phyloP scores from a whole-genome alignment of 495 filamentous ascomycete genomes.

The Aspergillus steynii region DNA sequence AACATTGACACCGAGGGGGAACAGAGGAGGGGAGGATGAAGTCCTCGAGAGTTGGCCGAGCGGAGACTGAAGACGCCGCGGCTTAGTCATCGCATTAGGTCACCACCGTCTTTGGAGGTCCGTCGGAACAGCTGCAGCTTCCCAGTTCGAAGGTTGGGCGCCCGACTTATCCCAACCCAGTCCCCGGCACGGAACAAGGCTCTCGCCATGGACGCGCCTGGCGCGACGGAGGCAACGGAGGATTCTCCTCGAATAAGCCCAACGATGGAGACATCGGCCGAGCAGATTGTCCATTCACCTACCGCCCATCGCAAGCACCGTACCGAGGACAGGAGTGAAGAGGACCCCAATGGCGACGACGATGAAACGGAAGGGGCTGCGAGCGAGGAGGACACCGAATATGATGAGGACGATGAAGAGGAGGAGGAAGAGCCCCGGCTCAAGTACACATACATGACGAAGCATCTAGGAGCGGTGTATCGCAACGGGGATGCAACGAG shows the following conservation, averaged over 20 bases:
- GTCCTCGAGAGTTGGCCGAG: neutral
- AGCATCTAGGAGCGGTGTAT: constrained; percentile 76
- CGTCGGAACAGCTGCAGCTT: neutral
- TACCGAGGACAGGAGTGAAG: constrained; percentile 19
- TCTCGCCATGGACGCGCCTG: constrained; percentile 48
- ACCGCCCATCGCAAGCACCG: constrained; percentile 18
- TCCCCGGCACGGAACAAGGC: constrained; percentile 30
- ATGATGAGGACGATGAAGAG: constrained; percentile 75
- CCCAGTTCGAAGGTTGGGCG: neutral
- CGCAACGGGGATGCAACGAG: constrained; percentile 94
- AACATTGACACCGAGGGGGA: constrained; percentile 31
- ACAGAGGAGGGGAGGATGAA: constrained; percentile 6
- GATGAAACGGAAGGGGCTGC: constrained; percentile 27
- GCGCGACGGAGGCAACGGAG: constrained; percentile 36
- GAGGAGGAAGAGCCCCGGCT: constrained; percentile 95
- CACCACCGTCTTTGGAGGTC: neutral
- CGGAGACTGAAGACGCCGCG: neutral
- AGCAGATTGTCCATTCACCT: constrained; percentile 15
- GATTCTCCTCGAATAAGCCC: constrained; percentile 22
- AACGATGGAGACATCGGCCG: constrained; percentile 20
- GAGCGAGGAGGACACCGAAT: constrained; percentile 48
- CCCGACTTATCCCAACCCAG: neutral
- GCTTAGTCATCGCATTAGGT: constrained; percentile 4
- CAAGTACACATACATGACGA: constrained; percentile 87
- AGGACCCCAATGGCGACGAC: constrained; percentile 25